These are phyloP conservation scores for Venturia pyrina DNA, from an alignment of 2,329 filamentous ascomycete genomes.

Conservation along the genomic window DNA sequence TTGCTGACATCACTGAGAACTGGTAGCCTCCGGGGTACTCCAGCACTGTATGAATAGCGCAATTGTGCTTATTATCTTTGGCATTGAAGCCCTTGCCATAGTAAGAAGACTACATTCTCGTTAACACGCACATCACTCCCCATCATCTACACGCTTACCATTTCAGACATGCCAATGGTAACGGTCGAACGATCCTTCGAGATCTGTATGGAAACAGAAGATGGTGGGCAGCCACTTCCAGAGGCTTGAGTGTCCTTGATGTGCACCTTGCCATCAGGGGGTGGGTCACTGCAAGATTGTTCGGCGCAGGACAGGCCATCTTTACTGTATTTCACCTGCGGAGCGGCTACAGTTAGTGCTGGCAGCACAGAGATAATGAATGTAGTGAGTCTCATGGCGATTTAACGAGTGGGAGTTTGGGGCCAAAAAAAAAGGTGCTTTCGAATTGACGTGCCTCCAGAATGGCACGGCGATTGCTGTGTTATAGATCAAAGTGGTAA, in stretches of 20 bases:
- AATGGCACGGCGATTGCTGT: not conserved
- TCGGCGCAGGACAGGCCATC: not conserved
- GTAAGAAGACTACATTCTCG: not conserved
- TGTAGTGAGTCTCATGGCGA: not conserved
- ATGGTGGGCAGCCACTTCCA: not conserved
- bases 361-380: not conserved
- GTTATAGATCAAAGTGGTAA: not conserved
- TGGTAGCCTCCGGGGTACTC: slow-evolving; percentile 4
- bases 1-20: slow-evolving; percentile 5
- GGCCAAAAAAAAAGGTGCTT: not conserved
- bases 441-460: not conserved
- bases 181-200: not conserved
- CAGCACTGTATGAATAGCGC: not conserved
- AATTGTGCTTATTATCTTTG: not conserved
- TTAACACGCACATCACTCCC: not conserved
- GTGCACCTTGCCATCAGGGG: not conserved
- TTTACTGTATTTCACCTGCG: not conserved
- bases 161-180: not conserved
- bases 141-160: not conserved
- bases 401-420: not conserved
- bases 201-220: not conserved
- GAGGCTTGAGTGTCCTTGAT: not conserved
- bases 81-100: not conserved
- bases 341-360: not conserved
- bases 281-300: not conserved